Percentiles rank a stretch among this genome's conserved stretches.
Conservation (phyloP, 331 rosid genomes). For the Quercus phellos region DNA sequence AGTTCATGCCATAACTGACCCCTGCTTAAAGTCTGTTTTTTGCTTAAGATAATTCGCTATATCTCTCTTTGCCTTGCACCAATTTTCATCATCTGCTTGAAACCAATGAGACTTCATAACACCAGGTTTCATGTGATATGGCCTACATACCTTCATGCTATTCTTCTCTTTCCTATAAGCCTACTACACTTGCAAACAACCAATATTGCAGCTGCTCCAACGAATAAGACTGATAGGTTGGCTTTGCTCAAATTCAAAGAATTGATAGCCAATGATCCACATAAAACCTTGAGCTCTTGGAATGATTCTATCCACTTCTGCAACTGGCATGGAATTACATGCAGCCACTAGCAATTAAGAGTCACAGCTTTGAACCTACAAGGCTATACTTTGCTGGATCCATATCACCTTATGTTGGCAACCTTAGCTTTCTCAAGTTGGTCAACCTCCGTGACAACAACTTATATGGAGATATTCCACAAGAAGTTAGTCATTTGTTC, state of each 20-base stretch:
- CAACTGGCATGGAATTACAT: background rate
- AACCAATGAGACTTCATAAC: background rate
- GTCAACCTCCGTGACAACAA: background rate
- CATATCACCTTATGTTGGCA: background rate
- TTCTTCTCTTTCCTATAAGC: background rate
- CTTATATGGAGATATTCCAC: slow-evolving; percentile 3
- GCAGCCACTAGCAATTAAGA: background rate
- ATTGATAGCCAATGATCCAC: no score
- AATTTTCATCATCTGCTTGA: background rate
- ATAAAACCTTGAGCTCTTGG: no score
- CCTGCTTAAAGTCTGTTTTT: no score
- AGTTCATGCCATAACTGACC: no score
- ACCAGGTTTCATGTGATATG: background rate
- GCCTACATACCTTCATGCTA: background rate
- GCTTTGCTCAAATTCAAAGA: background rate
- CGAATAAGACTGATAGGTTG: slow-evolving; percentile 1
- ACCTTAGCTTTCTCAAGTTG: background rate
- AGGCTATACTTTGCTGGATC: background rate
- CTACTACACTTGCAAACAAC: background rate
- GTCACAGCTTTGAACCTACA: background rate
- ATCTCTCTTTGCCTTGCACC: background rate
- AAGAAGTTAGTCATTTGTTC: background rate
- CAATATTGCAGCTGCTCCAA: background rate
- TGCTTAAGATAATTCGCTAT: no score
- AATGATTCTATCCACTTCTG: background rate